A percentile compares a stretch with the other conserved stretches of the same genome.
Conservation (phyloP, 495 filamentous ascomycete species). For the Daldinia concentrica region DNA sequence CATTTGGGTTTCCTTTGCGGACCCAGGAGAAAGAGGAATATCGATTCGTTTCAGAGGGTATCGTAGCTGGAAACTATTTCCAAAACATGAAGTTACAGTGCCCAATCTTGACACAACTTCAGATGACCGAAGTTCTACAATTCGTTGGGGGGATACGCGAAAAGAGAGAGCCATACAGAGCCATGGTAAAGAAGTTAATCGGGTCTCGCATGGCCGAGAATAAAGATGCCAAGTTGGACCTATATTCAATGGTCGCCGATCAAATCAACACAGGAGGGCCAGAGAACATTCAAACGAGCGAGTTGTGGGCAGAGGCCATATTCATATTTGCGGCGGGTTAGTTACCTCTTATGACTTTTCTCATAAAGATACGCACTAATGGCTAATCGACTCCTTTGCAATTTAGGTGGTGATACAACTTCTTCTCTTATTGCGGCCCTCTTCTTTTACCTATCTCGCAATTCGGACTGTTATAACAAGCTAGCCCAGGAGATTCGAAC, state of each 20-base stretch:
- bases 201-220: slow-evolving; percentile 19
- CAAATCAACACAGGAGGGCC: slow-evolving; percentile 41
- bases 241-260: slow-evolving; percentile 52
- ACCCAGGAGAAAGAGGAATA: neutral
- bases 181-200: slow-evolving; percentile 15
- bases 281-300: neutral
- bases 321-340: slow-evolving; percentile 34
- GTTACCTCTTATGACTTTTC: neutral
- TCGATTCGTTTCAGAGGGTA: neutral
- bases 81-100: neutral
- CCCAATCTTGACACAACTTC: neutral
- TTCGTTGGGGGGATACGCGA: neutral
- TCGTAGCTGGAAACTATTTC: neutral
- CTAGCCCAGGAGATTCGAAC: neutral
- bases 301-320: slow-evolving; percentile 37
- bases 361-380: neutral
- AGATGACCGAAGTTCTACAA: neutral
- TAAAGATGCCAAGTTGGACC: slow-evolving; percentile 28
- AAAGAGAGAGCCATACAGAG: neutral
- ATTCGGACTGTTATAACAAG: neutral
- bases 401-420: neutral
- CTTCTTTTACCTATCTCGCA: neutral
- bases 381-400: neutral
- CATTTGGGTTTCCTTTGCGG: neutral
- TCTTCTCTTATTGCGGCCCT: neutral